Conservation (phyloP, 495 filamentous ascomycete genomes). For the Aspergillus conjunctus region DNA sequence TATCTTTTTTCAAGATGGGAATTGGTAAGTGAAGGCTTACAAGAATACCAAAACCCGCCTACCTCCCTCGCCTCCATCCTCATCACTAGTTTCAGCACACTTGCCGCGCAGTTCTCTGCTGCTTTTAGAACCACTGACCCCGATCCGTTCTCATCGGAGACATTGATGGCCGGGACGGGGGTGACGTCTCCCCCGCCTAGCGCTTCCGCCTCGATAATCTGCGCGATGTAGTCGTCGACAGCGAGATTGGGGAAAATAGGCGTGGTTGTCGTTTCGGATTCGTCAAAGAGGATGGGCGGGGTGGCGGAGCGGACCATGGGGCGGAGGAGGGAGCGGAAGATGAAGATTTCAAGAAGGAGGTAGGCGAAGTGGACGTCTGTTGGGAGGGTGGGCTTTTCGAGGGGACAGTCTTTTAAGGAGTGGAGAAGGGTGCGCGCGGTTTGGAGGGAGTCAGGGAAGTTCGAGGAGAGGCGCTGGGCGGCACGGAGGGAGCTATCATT, state of each 20-base stretch:
- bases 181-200: conserved; percentile 19
- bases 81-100: conserved; percentile 35
- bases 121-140: conserved; percentile 35
- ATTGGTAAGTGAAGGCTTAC: conserved; percentile 23
- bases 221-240: conserved; percentile 25
- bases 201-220: conserved; percentile 10
- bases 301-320: conserved; percentile 39
- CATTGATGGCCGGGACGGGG: conserved; percentile 26
- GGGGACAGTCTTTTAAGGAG: conserved; percentile 33
- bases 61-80: conserved; percentile 37
- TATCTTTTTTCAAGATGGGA: background rate
- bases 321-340: conserved; percentile 41
- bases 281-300: conserved; percentile 39
- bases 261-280: conserved; percentile 27
- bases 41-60: conserved; percentile 42
- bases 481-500: conserved; percentile 33
- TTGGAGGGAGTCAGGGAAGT: conserved; percentile 34
- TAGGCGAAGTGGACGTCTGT: conserved; percentile 42
- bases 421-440: conserved; percentile 31
- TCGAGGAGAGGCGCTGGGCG: conserved; percentile 35
- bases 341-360: conserved; percentile 37
- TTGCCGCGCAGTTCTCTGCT: conserved; percentile 39
- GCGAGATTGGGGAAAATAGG: conserved; percentile 7
- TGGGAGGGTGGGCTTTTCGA: conserved; percentile 29
- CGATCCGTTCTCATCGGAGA: conserved; percentile 30